Evolutionary conservation across 1,284 basidiomycete species (phyloP), one percentile per base, ranked within the genome.

Genomic region (Irpex lacteus): DNA sequence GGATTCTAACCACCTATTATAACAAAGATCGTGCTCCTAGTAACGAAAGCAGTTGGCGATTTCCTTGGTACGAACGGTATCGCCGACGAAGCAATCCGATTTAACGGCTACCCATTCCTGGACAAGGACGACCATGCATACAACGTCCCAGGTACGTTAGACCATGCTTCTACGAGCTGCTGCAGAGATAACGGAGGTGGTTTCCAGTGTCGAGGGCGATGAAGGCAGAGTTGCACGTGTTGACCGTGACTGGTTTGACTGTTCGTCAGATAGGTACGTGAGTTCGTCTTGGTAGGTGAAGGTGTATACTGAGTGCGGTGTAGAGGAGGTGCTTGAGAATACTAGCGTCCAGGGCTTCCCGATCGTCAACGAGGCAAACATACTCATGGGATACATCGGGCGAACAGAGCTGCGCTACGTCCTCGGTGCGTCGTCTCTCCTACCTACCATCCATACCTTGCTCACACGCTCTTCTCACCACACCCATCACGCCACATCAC

Each of bases 21-120:
- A 5, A 60, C 32, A 0, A 56, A 97, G 95, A 96, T 99, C 71
- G 96, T 98, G 0, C 83, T 98, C 26, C 81, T 98, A 44, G 96
- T 98, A 40, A 98, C 98, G 13, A 99, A 98, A 77, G 95, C 95
- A 5, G 96, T 99, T 11, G 94, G 94, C n/a, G 98, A 99, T 73
- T 91, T 95, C 70, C 85, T 98, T 57, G 95, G 95, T 19, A 91
- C 90, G 9, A 93, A 87, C 60, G 98, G 98, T 1, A 98, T 99
- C 68, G 95, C 97, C 3, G 98, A 99, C 70, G 95, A 98, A 74
- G 95, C 93, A 85, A 99, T 99, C 72, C 86, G 90, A 21, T 97
- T 99, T 78, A 98, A 98, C 73, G 97, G 96, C 8, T 99, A 92
- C 77, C 98, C 98, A 0, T 96, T 97, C 81, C 80, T 99, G 63